These are phyloP conservation scores for Trichoderma brevicompactum DNA, from an alignment of 2,329 filamentous ascomycete species.

Conservation along the genomic window DNA sequence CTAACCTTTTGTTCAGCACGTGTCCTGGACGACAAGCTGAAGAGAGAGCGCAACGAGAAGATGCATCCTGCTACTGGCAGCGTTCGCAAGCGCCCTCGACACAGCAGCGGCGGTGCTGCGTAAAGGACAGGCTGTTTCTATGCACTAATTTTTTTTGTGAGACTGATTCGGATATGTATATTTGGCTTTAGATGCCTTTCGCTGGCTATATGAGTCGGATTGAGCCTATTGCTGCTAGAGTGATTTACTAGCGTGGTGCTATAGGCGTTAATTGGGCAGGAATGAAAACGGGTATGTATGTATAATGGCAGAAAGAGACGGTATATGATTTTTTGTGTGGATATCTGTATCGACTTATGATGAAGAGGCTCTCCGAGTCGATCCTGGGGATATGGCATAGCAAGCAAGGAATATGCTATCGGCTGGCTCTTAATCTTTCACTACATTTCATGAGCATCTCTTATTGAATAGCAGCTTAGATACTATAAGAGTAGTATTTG, in stretches of 20 bases:
- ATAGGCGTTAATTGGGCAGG: neutral
- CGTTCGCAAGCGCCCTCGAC: conserved; percentile 61
- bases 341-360: too few species aligned
- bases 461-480: too few species aligned
- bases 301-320: neutral
- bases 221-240: neutral
- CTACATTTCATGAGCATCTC: too few species aligned
- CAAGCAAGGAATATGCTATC: too few species aligned
- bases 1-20: conserved; percentile 52
- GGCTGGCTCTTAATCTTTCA: too few species aligned
- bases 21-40: conserved; percentile 69
- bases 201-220: neutral
- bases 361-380: too few species aligned
- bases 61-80: conserved; percentile 56
- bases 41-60: conserved; percentile 65
- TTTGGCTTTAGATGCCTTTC: neutral
- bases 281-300: neutral
- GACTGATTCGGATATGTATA: neutral
- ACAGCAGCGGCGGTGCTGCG: conserved; percentile 47
- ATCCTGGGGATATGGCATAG: too few species aligned
- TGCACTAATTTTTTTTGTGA: neutral
- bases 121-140: neutral
- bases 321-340: too few species aligned
- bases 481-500: too few species aligned
- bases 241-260: neutral